Conservation (phyloP, 768 basidiomycete genomes). For the Suillus plorans region DNA sequence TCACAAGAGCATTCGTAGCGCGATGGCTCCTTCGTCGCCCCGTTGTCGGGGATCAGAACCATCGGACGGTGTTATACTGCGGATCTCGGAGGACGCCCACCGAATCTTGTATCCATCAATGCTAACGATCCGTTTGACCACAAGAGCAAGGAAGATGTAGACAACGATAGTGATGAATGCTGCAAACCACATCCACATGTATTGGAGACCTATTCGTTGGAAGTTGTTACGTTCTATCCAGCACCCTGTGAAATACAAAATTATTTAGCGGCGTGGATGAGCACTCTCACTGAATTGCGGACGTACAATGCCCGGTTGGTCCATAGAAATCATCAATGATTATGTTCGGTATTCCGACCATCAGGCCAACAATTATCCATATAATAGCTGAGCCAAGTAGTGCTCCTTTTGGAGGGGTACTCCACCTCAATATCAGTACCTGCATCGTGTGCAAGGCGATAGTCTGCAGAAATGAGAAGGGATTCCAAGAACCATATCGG, state of each 20-base stretch:
- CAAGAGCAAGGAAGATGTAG: constrained; percentile 45
- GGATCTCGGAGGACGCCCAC: constrained; percentile 8
- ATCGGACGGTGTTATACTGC: constrained; percentile 3
- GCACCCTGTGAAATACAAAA: constrained; percentile 41
- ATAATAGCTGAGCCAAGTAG: constrained; percentile 33
- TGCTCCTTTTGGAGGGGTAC: constrained; percentile 30
- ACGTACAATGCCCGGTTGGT: constrained; percentile 40
- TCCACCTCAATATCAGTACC: constrained; percentile 35
- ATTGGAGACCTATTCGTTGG: constrained; percentile 47
- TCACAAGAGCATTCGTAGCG: constrained; percentile 49
- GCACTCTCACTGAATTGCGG: neutral
- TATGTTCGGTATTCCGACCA: constrained; percentile 38
- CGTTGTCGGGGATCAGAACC: constrained; percentile 3
- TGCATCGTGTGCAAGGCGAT: constrained; percentile 43
- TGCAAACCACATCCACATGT: constrained; percentile 53
- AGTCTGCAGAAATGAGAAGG: constrained; percentile 17
- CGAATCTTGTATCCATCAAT: constrained; percentile 31
- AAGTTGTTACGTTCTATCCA: constrained; percentile 42
- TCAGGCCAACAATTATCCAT: constrained; percentile 40
- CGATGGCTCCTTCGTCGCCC: constrained; percentile 27
- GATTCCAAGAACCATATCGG: neutral
- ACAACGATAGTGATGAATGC: constrained; percentile 41
- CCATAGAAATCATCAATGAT: constrained; percentile 40
- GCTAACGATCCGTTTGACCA: constrained; percentile 38
- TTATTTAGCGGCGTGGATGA: neutral